phyloP scores from a whole-genome alignment of 805 yeast genomes.

The Candida incommunis region DNA sequence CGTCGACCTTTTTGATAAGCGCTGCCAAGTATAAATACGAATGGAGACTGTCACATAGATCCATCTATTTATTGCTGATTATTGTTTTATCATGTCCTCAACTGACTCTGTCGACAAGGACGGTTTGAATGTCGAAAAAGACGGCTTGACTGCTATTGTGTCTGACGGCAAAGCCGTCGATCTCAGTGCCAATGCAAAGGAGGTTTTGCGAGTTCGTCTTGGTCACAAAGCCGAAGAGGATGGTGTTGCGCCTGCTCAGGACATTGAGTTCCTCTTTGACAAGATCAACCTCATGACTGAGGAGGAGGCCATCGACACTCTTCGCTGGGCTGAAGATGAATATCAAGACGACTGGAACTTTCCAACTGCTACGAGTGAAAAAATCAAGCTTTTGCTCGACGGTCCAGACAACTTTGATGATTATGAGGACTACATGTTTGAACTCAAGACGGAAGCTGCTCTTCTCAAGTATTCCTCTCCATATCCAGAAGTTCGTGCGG shows the following conservation, averaged over 20 bases:
- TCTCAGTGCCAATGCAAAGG: not conserved
- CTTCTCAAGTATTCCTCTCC: slow-evolving; percentile 31
- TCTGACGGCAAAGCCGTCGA: not conserved
- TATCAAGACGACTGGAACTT: slow-evolving; percentile 33
- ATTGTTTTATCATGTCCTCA: no score
- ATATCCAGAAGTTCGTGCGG: slow-evolving; percentile 54
- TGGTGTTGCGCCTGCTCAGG: slow-evolving; percentile 1
- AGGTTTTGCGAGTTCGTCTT: not conserved
- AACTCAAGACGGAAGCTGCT: slow-evolving; percentile 18
- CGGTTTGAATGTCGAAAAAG: not conserved
- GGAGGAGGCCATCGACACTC: slow-evolving; percentile 25
- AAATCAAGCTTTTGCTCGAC: slow-evolving; percentile 15
- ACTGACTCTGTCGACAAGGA: no score
- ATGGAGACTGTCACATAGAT: no score
- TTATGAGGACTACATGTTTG: slow-evolving; percentile 4
- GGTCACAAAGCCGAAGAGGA: not conserved
- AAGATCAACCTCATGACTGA: slow-evolving; percentile 23
- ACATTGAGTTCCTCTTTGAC: slow-evolving; percentile 26
- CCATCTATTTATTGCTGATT: no score
- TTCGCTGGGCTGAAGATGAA: slow-evolving; percentile 23
- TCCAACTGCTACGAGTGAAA: slow-evolving; percentile 23
- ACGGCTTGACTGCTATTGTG: not conserved
- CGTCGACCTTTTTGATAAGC: no score
- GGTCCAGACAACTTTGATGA: slow-evolving; percentile 11
- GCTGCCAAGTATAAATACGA: no score